Base-by-base conservation (phyloP, 2,329 filamentous ascomycete species). In the Aspergillus amoenus region DNA sequence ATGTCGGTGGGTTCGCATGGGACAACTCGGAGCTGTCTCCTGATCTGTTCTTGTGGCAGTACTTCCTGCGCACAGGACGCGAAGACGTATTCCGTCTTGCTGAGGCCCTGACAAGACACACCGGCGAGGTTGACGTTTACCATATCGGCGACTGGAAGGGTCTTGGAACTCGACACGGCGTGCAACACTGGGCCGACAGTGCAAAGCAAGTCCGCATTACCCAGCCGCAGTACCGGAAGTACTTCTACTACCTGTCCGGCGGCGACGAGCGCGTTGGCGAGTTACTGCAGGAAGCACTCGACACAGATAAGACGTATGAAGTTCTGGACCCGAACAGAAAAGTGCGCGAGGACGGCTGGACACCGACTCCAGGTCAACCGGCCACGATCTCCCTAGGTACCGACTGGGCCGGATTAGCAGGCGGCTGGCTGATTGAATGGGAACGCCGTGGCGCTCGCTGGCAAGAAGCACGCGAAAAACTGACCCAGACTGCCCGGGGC, bases 1-100 rank as follows among this genome's bases (percentile, higher is more conserved):
- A 88, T 45, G 69, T 87, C 17, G 85, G 85, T 3, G 85, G 85
- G 0, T 87, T 84, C 57, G 84, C 83, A 0, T 87, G 85, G 85
- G 84, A 87, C 48, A 87, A 87, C 64, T 84, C 82, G 0, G 84
- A 88, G 66, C 75, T 88, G 0, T 87, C 84, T 0, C 82, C 85
- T 0, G 84, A 87, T 62, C 69, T 87, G 2, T 87, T 82, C 72
- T 80, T 87, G 63, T 87, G 85, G 85, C 79, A 79, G 4, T 82
- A 84, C 56, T 88, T 87, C 70, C 76, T 87, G 2, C 80, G 81
- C 9, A 87, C 83, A 0, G 84, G 84, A 0, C 75, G 81, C 2
- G 77, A 79, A 3, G 83, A 85, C 52, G 79, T 84, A 0, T 88
- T 82, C 63, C 78, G 81, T 0, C 79, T 87, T 46, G 84, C 84